A percentile compares a stretch with the other conserved stretches of the same genome.
Evolutionary conservation across 345 rosid species (phyloP).

Genomic region (Salix brachista): DNA sequence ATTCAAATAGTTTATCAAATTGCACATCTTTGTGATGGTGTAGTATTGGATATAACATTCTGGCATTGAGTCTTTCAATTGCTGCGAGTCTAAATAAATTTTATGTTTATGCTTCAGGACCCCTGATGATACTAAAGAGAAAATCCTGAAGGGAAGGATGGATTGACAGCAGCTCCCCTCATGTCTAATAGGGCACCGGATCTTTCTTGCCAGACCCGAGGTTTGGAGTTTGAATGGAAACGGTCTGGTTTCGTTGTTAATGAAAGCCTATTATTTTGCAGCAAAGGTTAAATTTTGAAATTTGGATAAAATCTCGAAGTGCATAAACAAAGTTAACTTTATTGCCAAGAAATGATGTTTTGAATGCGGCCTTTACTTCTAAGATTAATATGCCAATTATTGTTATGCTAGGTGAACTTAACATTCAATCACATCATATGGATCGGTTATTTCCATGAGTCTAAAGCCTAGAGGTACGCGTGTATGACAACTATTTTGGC

Average conservation of each 20-base stretch:
- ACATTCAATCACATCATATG: too few relatives aligned
- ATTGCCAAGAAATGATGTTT: not conserved
- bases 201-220: not conserved
- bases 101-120: constrained; percentile 49
- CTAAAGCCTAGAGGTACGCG: too few relatives aligned
- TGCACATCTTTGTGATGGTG: not conserved
- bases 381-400: not conserved
- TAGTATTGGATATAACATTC: not conserved
- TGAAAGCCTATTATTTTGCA: not conserved
- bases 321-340: not conserved
- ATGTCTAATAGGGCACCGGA: not conserved
- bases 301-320: not conserved
- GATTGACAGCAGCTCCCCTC: constrained; percentile 39
- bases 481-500: too few relatives aligned
- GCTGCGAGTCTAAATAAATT: not conserved
- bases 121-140: constrained; percentile 75
- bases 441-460: too few relatives aligned
- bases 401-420: not conserved
- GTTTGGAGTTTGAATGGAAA: not conserved
- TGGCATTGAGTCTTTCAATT: not conserved
- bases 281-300: not conserved
- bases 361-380: not conserved
- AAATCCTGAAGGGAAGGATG: constrained; percentile 95
- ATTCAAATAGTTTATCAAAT: not conserved
- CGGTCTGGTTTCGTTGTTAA: not conserved